Evolutionary conservation across 164 flowering plant species (phyloP).

Genomic region (Sedum album): DNA sequence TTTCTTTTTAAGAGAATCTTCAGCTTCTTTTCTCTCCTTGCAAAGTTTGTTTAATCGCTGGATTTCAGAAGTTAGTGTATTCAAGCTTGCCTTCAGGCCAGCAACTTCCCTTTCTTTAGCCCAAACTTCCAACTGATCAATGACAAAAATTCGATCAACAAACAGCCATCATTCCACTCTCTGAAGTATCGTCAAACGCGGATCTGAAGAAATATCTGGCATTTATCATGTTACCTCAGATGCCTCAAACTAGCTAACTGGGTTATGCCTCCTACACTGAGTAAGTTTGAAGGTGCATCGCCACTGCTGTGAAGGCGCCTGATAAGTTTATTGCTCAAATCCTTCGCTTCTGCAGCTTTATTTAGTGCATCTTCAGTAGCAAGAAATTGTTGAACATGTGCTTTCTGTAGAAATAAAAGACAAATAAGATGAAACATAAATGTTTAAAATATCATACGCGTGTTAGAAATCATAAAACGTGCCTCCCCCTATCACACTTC

Average conservation of each 20-base stretch:
- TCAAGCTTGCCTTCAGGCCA: slow-evolving; percentile 89
- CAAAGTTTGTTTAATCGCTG: slow-evolving; percentile 79
- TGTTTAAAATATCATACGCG: not conserved
- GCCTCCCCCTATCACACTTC: too few relatives aligned
- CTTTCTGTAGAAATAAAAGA: slow-evolving; percentile 52
- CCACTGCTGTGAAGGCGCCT: slow-evolving; percentile 61
- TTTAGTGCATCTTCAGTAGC: slow-evolving; percentile 98
- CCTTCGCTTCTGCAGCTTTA: slow-evolving; percentile 93
- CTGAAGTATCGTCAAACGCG: not conserved
- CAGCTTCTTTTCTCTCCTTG: slow-evolving; percentile 97
- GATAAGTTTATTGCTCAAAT: slow-evolving; percentile 53
- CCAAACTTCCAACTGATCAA: slow-evolving; percentile 85
- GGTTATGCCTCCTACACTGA: slow-evolving; percentile 44
- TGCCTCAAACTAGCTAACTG: slow-evolving; percentile 92
- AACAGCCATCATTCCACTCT: not conserved
- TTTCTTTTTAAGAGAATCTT: slow-evolving; percentile 81
- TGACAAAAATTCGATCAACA: not conserved
- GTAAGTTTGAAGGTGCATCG: slow-evolving; percentile 41
- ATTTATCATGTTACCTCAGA: not conserved
- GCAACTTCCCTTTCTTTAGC: slow-evolving; percentile 95
- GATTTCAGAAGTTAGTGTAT: slow-evolving; percentile 76
- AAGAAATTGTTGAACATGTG: slow-evolving; percentile 96
- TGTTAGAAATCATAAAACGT: not conserved
- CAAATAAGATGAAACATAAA: not conserved
- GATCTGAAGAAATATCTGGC: not conserved